phyloP scores from a whole-genome alignment of 2,329 filamentous ascomycete genomes.

The Phialophora tarda region DNA sequence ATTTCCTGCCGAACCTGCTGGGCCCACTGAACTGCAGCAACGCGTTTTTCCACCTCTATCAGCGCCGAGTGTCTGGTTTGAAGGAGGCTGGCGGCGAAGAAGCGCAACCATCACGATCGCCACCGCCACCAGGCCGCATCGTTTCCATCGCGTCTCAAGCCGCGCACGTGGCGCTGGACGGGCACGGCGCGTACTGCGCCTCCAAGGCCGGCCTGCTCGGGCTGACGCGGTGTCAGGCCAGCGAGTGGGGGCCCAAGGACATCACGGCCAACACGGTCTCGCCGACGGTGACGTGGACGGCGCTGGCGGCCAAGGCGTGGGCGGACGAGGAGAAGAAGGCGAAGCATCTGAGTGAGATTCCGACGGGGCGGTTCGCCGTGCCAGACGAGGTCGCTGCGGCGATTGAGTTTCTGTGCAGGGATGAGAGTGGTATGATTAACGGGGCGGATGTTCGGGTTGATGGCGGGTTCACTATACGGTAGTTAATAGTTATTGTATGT shows the following conservation, averaged over 20 bases:
- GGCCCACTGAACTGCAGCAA: slow-evolving; percentile 55
- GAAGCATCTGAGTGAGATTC: slow-evolving; percentile 48
- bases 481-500: neutral
- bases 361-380: slow-evolving; percentile 48
- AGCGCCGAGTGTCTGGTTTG: slow-evolving; percentile 1
- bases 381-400: slow-evolving; percentile 50
- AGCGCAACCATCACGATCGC: slow-evolving; percentile 7
- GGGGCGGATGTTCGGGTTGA: slow-evolving; percentile 50
- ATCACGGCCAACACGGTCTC: slow-evolving; percentile 56
- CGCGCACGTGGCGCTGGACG: slow-evolving; percentile 53
- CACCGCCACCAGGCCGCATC: slow-evolving; percentile 49
- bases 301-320: slow-evolving; percentile 53
- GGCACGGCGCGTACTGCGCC: slow-evolving; percentile 56
- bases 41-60: slow-evolving; percentile 53
- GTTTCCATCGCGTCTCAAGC: slow-evolving; percentile 56
- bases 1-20: slow-evolving; percentile 53
- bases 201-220: slow-evolving; percentile 55
- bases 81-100: slow-evolving; percentile 15
- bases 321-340: slow-evolving; percentile 46
- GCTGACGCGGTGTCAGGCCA: slow-evolving; percentile 54
- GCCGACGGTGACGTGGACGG: slow-evolving; percentile 56
- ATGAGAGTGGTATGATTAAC: slow-evolving; percentile 51
- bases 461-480: slow-evolving; percentile 48
- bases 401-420: slow-evolving; percentile 49
- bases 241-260: slow-evolving; percentile 54